Percentiles rank a stretch among this genome's conserved stretches.
phyloP scores from a whole-genome alignment of 2,329 filamentous ascomycete genomes.

The Domatiomyces globalis region DNA sequence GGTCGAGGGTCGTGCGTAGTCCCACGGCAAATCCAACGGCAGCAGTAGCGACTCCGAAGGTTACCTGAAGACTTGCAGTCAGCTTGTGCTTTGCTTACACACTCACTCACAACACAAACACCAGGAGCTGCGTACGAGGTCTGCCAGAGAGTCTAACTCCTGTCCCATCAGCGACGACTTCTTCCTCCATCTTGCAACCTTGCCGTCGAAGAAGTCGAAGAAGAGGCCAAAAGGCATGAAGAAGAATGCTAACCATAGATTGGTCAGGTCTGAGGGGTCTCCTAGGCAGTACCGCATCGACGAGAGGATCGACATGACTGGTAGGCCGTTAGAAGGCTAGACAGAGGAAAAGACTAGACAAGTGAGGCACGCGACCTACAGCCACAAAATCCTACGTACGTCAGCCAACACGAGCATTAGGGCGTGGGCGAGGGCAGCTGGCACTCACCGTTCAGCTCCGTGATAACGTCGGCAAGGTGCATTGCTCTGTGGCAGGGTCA shows the following conservation, averaged over 20 bases:
- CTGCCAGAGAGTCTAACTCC: slow-evolving; percentile 88
- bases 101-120: background rate
- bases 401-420: slow-evolving; percentile 4
- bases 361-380: slow-evolving; percentile 23
- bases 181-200: slow-evolving; percentile 87
- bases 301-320: slow-evolving; percentile 86
- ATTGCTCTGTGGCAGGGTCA: slow-evolving; percentile 31
- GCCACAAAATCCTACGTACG: slow-evolving; percentile 32
- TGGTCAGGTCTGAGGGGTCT: slow-evolving; percentile 48
- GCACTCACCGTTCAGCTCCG: slow-evolving; percentile 34
- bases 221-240: slow-evolving; percentile 90
- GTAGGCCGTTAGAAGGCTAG: slow-evolving; percentile 12
- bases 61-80: slow-evolving; percentile 48
- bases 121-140: slow-evolving; percentile 51
- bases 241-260: slow-evolving; percentile 67
- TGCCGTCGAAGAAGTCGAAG: slow-evolving; percentile 97
- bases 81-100: background rate
- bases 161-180: slow-evolving; percentile 98
- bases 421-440: background rate
- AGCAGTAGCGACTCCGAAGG: slow-evolving; percentile 84
- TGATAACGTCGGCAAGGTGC: slow-evolving; percentile 38
- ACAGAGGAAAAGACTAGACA: slow-evolving; percentile 1
- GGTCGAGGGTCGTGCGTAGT: slow-evolving; percentile 70
- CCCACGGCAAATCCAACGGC: slow-evolving; percentile 79
- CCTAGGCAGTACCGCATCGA: slow-evolving; percentile 85